These are phyloP conservation scores for Rosa hybrid DNA, from an alignment of 331 rosid species.

Conservation along the genomic window DNA sequence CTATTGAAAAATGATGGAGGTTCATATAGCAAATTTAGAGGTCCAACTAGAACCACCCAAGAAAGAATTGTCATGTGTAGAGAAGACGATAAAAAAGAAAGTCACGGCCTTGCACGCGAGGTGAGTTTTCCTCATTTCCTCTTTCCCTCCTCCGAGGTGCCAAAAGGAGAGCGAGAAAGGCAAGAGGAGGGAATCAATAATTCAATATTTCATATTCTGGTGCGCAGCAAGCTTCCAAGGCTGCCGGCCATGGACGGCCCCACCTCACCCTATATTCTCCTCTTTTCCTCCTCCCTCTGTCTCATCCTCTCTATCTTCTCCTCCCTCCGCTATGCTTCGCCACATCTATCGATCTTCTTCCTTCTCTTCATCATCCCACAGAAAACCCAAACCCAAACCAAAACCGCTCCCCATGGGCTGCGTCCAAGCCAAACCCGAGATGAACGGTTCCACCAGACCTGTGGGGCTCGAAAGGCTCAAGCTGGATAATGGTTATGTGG, in stretches of 20 bases:
- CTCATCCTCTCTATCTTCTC: constrained; percentile 7
- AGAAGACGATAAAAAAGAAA: no score
- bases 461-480: constrained; percentile 49
- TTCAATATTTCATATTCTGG: constrained; percentile 8
- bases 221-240: constrained; percentile 30
- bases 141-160: no score
- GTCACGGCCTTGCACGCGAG: no score
- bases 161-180: constrained; percentile 36
- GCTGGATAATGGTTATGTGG: constrained; percentile 55
- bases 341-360: background rate
- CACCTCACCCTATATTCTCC: constrained; percentile 13
- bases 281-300: background rate
- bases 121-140: no score
- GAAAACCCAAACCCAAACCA: background rate
- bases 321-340: background rate
- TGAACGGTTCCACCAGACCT: constrained; percentile 21
- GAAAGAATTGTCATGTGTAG: no score
- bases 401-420: constrained; percentile 55
- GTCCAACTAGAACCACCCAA: no score
- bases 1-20: no score
- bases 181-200: background rate
- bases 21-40: no score
- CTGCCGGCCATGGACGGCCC: constrained; percentile 82
- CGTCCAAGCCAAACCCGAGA: constrained; percentile 56
- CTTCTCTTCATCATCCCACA: background rate